These are phyloP conservation scores for Glaciozyma antarctica DNA, from an alignment of 768 basidiomycete species.

Conservation along the genomic window DNA sequence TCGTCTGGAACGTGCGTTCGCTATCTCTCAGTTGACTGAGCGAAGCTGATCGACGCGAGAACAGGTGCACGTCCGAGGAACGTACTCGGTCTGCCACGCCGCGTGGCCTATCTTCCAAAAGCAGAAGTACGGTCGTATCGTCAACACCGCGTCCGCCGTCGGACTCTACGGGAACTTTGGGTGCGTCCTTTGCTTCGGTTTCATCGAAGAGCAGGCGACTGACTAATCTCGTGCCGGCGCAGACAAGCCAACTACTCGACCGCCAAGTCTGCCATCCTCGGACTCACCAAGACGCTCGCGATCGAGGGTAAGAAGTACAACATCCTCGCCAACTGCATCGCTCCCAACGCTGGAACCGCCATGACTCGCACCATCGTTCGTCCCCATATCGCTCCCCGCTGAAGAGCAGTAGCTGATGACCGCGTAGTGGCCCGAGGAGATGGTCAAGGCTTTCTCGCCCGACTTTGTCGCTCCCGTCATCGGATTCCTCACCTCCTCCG, in stretches of 20 bases:
- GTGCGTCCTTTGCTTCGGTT: conserved; percentile 55
- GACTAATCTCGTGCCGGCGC: not conserved
- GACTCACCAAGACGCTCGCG: conserved; percentile 77
- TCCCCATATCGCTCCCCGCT: conserved; percentile 45
- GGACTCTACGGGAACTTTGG: conserved; percentile 73
- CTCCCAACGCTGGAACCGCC: conserved; percentile 32
- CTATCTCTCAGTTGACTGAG: too few relatives aligned
- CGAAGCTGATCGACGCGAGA: too few relatives aligned
- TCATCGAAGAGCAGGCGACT: not conserved
- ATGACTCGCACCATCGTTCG: conserved; percentile 22
- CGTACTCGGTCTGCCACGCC: conserved; percentile 79
- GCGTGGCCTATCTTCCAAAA: conserved; percentile 95
- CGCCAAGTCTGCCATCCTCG: conserved; percentile 85
- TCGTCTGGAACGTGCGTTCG: conserved; percentile 55
- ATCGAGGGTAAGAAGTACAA: conserved; percentile 86
- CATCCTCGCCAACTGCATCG: conserved; percentile 63
- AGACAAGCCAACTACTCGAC: conserved; percentile 59
- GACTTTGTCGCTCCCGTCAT: conserved; percentile 88
- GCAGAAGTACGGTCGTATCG: conserved; percentile 90
- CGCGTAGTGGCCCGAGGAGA: conserved; percentile 38
- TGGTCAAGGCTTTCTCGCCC: conserved; percentile 49
- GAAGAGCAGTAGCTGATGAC: conserved; percentile 69
- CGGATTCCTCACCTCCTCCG: conserved; percentile 74
- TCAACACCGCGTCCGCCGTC: conserved; percentile 85
- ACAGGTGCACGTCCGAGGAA: conserved; percentile 63